phyloP scores from a whole-genome alignment of 2,329 filamentous ascomycete genomes.

The Aphanocladium album region DNA sequence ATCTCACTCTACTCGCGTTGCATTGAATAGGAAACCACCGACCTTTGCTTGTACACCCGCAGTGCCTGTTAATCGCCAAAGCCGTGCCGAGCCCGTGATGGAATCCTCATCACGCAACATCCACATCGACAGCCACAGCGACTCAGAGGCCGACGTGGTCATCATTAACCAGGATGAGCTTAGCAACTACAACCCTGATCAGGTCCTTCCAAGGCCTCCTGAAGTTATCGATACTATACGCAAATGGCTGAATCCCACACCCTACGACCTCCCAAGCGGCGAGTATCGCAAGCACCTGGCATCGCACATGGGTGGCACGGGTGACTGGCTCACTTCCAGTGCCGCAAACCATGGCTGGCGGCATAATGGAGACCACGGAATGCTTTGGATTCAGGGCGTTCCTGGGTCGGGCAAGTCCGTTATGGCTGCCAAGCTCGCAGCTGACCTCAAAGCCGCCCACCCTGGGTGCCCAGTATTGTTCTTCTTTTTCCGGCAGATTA shows the following conservation, averaged over 20 bases:
- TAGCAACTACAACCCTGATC: constrained; percentile 27
- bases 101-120: too few relatives aligned
- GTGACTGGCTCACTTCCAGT: constrained; percentile 16
- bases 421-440: constrained; percentile 22
- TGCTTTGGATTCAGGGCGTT: constrained; percentile 31
- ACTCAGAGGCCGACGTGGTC: constrained; percentile 21
- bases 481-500: constrained; percentile 36
- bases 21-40: too few relatives aligned
- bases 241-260: constrained; percentile 25
- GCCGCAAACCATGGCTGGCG: constrained; percentile 17
- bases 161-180: constrained; percentile 24
- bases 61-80: too few relatives aligned
- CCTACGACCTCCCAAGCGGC: constrained; percentile 21
- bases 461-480: constrained; percentile 25
- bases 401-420: constrained; percentile 35
- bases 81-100: too few relatives aligned
- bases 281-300: constrained; percentile 23
- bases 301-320: constrained; percentile 19
- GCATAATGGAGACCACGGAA: neutral
- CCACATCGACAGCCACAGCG: too few relatives aligned
- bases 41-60: too few relatives aligned
- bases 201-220: constrained; percentile 26
- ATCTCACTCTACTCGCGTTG: too few relatives aligned
- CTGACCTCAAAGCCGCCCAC: neutral
- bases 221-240: constrained; percentile 18